A percentile compares a stretch with the other conserved stretches of the same genome.
phyloP scores from a whole-genome alignment of 257 asterid species.

The Schizonepeta tenuifolia region DNA sequence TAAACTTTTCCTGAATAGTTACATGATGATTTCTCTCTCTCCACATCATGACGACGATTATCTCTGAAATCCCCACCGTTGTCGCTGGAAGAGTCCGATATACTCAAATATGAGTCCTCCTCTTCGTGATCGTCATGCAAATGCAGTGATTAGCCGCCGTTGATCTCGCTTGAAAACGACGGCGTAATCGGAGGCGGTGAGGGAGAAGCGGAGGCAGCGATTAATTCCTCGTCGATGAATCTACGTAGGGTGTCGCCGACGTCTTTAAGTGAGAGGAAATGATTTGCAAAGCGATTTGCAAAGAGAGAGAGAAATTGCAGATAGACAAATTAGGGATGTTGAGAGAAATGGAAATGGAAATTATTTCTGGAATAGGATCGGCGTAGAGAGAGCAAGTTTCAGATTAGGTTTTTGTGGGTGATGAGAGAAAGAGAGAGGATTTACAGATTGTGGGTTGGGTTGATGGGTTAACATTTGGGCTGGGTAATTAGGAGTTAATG shows the following conservation, averaged over 20 bases:
- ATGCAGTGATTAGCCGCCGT: slow-evolving; percentile 41
- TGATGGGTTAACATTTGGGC: too few species aligned
- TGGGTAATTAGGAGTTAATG: too few species aligned
- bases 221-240: slow-evolving; percentile 77
- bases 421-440: too few species aligned
- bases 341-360: too few species aligned
- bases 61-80: slow-evolving; percentile 49
- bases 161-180: slow-evolving; percentile 27
- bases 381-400: too few species aligned
- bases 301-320: too few species aligned
- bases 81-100: slow-evolving; percentile 56
- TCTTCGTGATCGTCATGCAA: slow-evolving; percentile 46
- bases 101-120: slow-evolving; percentile 48
- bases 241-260: slow-evolving; percentile 88
- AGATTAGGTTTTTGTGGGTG: too few species aligned
- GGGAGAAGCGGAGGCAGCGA: slow-evolving; percentile 48
- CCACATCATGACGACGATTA: slow-evolving; percentile 26
- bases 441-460: too few species aligned
- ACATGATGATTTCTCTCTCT: background rate
- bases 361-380: too few species aligned
- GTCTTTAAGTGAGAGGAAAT: slow-evolving; percentile 72
- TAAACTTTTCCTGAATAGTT: slow-evolving; percentile 38
- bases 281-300: too few species aligned
- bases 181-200: slow-evolving; percentile 51
- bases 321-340: too few species aligned